A percentile compares a stretch with the other conserved stretches of the same genome.
phyloP scores from a whole-genome alignment of 345 rosid genomes.

The Ricinus communis region DNA sequence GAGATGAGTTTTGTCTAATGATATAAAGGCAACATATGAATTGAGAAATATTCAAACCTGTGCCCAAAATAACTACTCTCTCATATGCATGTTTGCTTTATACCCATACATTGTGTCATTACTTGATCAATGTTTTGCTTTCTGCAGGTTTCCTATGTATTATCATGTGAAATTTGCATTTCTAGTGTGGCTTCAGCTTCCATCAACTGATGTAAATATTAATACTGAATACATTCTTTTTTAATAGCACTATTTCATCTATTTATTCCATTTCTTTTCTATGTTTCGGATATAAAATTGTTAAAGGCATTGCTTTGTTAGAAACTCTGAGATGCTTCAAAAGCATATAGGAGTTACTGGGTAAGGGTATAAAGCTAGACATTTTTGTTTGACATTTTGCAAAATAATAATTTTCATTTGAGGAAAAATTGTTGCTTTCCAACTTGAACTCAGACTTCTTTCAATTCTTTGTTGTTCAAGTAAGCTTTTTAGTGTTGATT shows the following conservation, averaged over 20 bases:
- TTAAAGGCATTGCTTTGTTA: no score
- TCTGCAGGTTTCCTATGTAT: slow-evolving; percentile 60
- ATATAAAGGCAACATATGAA: background rate
- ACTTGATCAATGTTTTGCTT: background rate
- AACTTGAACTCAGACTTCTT: no score
- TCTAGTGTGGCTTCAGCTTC: slow-evolving; percentile 69
- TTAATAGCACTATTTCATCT: background rate
- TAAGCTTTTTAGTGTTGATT: background rate
- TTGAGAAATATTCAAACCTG: background rate
- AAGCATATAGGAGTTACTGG: no score
- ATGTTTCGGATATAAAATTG: background rate
- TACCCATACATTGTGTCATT: background rate
- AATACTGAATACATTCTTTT: background rate
- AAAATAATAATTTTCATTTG: no score
- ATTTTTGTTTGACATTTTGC: no score
- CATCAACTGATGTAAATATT: slow-evolving; percentile 36
- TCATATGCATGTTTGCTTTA: background rate
- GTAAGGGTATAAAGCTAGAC: no score
- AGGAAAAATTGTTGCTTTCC: no score
- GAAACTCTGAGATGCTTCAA: background rate
- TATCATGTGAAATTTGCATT: slow-evolving; percentile 71
- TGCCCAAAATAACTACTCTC: background rate
- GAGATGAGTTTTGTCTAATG: background rate
- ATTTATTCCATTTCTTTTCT: background rate
- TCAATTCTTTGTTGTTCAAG: background rate